Evolutionary conservation across 78 protist genomes (phyloP), one percentile per base, ranked within the genome.

Genomic region (Chrysochromulina parva): DNA sequence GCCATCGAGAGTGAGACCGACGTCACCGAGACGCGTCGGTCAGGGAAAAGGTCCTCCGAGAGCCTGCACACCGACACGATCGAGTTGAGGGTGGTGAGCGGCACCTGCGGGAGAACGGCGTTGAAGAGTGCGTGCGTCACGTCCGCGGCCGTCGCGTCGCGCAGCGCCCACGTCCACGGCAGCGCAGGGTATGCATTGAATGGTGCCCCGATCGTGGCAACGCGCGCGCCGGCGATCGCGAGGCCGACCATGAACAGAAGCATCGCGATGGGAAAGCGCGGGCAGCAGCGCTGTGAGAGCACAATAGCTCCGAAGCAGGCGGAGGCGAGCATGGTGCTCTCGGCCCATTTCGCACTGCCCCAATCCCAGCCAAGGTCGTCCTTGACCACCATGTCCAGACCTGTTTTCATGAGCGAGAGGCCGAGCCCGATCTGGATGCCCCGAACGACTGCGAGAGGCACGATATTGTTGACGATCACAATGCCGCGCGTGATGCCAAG

Each of bases 71-170:
- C 88, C 81, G 92, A 10, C 57, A 90, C 17, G 38, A 90, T 82
- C 57, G 85, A 73, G 92, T 90, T 90, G 59, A 90, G 88, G 22
- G 88, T 78, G n/a, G 92, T 90, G 73, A 90, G 60, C 5, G 92
- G 92, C 24, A 90, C 26, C 74, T 90, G 92, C 1, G 92, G 85
- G 50, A 90, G 81, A 52, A 88, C 92, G 22, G 38, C 85, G 22
- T 48, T 48, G 22, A 17, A 28, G 81, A 73, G 52, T 14, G 78
- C 91, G 3, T 28, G 24, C 48, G 47, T 6, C 1, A 66, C 73
- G 38, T 66, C 73, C 17, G 1, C 73, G 24, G 73, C 47, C 24
- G 16, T 10, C 17, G 38, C 38, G 47, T 14, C 47, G 10, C 6
- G 5, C 22, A 66, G 38, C 38, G 73, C 24, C 73, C 5, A 24